Evolutionary conservation across 1,139 yeast genomes (phyloP), one percentile per base, ranked within the genome.

Genomic region (Geotrichum bryndzae): DNA sequence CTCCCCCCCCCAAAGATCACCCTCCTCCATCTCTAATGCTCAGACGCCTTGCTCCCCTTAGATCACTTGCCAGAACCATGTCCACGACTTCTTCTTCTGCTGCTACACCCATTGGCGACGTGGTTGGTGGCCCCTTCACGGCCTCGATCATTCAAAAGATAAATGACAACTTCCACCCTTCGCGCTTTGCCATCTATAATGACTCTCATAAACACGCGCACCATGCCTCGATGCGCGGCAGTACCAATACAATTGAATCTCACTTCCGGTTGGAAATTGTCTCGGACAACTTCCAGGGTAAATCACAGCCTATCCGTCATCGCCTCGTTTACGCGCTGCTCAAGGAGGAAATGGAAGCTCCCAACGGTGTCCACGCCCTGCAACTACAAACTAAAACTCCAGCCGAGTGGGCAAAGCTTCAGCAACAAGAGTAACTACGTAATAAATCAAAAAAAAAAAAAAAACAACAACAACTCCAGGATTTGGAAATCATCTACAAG

Each of bases 191-290:
- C 59, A 79, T 90, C 29, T 79, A 79, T 65, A 94, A 94, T 73
- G 98, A 94, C 74, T 90, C 97, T 2, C 85, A 84, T 73, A 88
- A 88, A 72, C 99, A 94, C 74, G 84, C 92, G 1, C 95, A 90
- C 68, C 99, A 94, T 73, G 87, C 85, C 61, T 94, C 96, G 1
- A 82, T 90, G 79, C 81, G 85, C 63, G 90, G 87, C 4, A 90
- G 92, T 11, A 68, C 79, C 2, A 90, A 90, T 74, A 79, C 77
- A n/a, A 80, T 83, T 1, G 99, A 94, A 74, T 88, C 96, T 0
- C 99, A 94, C 73, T 91, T 94, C 74, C 69, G 79, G 29, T 66
- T 76, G 51, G 87, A 85, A 62, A 79, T 94, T 23, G 88, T 90
- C 6, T 87, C 95, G 67, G 84, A 84, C 51, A 79, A 73, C 58